Base-by-base conservation (phyloP, 139 green algal species). In the Chlorella sp. region DNA sequence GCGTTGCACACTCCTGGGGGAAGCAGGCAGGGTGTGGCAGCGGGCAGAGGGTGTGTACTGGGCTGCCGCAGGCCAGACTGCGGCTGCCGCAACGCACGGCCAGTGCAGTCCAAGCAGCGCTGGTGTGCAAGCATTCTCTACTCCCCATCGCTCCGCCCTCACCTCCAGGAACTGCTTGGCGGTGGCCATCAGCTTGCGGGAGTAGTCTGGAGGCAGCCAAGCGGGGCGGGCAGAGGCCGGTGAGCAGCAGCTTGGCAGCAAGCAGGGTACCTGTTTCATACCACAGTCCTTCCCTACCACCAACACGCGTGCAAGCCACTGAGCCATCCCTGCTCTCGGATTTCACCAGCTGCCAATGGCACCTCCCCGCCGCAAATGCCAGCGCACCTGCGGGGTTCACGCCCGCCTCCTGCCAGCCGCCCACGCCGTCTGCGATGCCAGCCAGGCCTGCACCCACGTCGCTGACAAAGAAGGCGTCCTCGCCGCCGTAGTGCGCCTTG, bases 401-500 rank as follows among this genome's bases (percentile, higher is more conserved):
- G 36, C 87, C 87, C 23, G 51, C 64, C 26, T 88, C 87, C 25
- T 76, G 89, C 95, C 95, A 98, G 57, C 94, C 95, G 16, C 95
- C 94, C 17, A 98, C 95, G 12, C 95, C 95, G 85, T 98, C 95
- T 26, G 94, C 95, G 16, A 98, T 94, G n/a, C 95, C 95, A 0
- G 95, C 68, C 0, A 89, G 85, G 12, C 86, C 62, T 36, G 81
- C 79, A 21, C 84, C 78, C 67, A 82, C 87, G 34, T 91, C 80
- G 15, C 88, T 84, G 15, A 97, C 92, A 78, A 96, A 98, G 84
- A 90, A 97, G 44, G 92, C 90, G 86, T 98, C 95, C 83, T 98
- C 95, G 0, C 95, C 95, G 39, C 95, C 95, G 70, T 95, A 94
- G 39, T 87, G 78, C 57, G 87, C 89, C 82, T 98, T 98, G 70